phyloP scores from a whole-genome alignment of 768 basidiomycete species.

The Exidia glandulosa region DNA sequence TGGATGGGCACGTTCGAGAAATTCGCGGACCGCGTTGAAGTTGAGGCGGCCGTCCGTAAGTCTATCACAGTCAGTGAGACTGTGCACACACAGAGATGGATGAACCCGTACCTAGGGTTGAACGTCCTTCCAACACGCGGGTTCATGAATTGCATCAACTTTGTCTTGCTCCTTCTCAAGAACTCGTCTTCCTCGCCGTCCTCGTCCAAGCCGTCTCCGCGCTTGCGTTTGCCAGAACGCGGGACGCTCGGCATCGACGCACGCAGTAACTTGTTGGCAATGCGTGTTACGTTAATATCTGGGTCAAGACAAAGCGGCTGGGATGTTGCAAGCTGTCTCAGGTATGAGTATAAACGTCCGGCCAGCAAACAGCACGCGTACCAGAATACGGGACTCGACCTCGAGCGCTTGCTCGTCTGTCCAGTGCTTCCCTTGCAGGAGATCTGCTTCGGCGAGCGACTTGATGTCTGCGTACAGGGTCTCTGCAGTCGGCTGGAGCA shows the following conservation, averaged over 20 bases:
- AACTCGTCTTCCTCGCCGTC: conserved; percentile 48
- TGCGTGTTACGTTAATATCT: conserved; percentile 61
- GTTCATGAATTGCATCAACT: conserved; percentile 73
- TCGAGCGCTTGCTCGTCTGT: conserved; percentile 64
- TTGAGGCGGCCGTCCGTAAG: background rate
- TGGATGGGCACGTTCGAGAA: background rate
- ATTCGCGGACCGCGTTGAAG: background rate
- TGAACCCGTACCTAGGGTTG: background rate
- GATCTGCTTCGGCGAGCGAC: conserved; percentile 48
- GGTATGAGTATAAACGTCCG: background rate
- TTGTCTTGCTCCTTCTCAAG: conserved; percentile 56
- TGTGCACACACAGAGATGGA: background rate
- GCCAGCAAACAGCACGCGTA: conserved; percentile 23
- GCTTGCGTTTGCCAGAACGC: conserved; percentile 66
- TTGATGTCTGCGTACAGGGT: conserved; percentile 70
- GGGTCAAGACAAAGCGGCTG: conserved; percentile 73
- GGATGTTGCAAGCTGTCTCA: conserved; percentile 63
- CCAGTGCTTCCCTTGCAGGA: conserved; percentile 36
- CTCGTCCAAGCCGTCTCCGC: conserved; percentile 54
- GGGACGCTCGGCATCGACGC: conserved; percentile 67
- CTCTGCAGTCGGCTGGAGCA: conserved; percentile 68
- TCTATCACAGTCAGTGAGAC: background rate
- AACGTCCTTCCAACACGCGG: conserved; percentile 30
- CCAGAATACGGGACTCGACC: conserved; percentile 62
- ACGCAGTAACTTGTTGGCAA: conserved; percentile 63